Conservation (phyloP, 225 moss, liverwort and hornwort species). For the Bryum argenteum region DNA sequence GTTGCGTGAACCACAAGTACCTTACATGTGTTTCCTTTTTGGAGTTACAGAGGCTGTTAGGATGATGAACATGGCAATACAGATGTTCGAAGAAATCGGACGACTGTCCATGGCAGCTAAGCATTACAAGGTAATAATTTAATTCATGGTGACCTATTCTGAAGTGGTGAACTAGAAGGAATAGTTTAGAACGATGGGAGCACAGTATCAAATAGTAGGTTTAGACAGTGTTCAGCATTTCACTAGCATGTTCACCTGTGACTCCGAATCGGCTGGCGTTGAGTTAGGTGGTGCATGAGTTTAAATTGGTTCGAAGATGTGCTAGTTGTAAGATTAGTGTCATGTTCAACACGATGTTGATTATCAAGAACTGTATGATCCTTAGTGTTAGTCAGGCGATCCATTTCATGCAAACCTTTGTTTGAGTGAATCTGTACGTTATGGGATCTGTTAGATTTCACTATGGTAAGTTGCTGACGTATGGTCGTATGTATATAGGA, state of each 20-base stretch:
- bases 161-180: background rate
- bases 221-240: background rate
- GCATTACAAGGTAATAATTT: constrained; percentile 73
- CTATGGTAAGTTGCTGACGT: constrained; percentile 12
- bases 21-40: constrained; percentile 22
- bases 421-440: constrained; percentile 9
- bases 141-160: background rate
- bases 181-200: background rate
- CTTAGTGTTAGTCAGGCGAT: background rate
- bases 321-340: background rate
- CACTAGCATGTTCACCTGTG: background rate
- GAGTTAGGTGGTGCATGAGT: background rate
- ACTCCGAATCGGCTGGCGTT: constrained; percentile 1
- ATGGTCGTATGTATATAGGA: constrained; percentile 54
- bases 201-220: background rate
- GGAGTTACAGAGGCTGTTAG: constrained; percentile 73
- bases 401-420: background rate
- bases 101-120: constrained; percentile 95
- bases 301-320: background rate
- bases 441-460: constrained; percentile 1
- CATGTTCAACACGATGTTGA: background rate
- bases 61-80: constrained; percentile 65
- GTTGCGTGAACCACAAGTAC: background rate
- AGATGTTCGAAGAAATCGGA: constrained; percentile 87
- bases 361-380: background rate